Evolutionary conservation across 768 basidiomycete species (phyloP), one percentile per base, ranked within the genome.

Genomic region (Tephrocybe rancida): DNA sequence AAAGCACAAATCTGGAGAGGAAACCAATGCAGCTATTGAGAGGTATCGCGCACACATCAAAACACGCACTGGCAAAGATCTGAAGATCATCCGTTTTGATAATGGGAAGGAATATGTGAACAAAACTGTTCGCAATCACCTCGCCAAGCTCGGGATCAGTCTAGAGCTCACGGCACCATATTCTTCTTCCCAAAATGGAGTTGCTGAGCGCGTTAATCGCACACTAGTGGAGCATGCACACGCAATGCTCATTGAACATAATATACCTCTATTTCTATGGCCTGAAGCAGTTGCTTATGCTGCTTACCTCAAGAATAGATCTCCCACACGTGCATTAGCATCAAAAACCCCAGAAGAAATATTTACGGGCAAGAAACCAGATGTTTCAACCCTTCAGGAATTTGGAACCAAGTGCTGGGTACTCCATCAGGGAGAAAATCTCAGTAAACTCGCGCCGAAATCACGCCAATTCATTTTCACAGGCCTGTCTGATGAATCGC

Each of bases 11-110:
- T 14, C 49, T 19, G 49, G 30, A 4, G 25, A 38, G 3, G 51
- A 48, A 42, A 49, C 61, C 21, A 32, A 52, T n/a, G 10, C 1
- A 13, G 34, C 38, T 8, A 53, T 64, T 13, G 26, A 57, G 16
- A 32, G 49, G 21, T 58, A 60, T 41, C 22, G 49, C 2, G 22
- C 22, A 26, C 41, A 50, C 22, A n/a, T 50, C 26, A 50, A 42
- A 32, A 50, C 25, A 5, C 49, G 30, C 38, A 38, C 49, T 50
- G 38, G 49, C 6, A 41, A 50, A 14, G 38, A 50, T 29, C 14
- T 50, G 9, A 41, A 50, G 30, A 9, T 19, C 1, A 32, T 50
- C 25, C 26, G 38, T 13, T 29, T 50, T 43, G 49, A 50, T 43
- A 16, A 42, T 13, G 39, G 49, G 29, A 50, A 43, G 26, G 49